Percentiles rank a stretch among this genome's conserved stretches.
Conservation (phyloP, 768 basidiomycete genomes). For the Phylloporus sp. region DNA sequence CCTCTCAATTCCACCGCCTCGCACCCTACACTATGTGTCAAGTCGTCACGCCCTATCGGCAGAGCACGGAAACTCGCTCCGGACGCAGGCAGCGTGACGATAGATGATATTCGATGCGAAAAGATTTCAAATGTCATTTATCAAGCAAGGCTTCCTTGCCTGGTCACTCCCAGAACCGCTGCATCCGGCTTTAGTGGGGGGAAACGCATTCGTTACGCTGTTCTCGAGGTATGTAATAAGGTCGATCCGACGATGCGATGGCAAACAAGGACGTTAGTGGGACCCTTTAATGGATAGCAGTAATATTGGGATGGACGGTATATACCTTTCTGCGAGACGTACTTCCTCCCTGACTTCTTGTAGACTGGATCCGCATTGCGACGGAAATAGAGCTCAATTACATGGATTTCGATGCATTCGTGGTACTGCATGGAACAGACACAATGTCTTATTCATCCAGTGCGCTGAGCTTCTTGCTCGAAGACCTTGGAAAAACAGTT, state of each 20-base stretch:
- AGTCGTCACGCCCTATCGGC: constrained; percentile 67
- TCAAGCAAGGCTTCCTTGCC: constrained; percentile 66
- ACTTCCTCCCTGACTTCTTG: constrained; percentile 8
- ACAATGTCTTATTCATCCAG: constrained; percentile 89
- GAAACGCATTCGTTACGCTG: constrained; percentile 79
- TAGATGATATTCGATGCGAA: constrained; percentile 34
- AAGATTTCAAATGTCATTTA: constrained; percentile 60
- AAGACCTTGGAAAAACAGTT: constrained; percentile 90
- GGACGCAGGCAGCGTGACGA: constrained; percentile 19
- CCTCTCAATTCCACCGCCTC: constrained; percentile 4
- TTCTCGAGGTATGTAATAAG: constrained; percentile 60
- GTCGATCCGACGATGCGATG: background rate
- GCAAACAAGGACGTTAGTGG: constrained; percentile 50
- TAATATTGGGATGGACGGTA: constrained; percentile 80
- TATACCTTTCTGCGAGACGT: background rate
- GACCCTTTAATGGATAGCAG: constrained; percentile 83
- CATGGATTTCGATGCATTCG: constrained; percentile 78
- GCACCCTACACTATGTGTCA: constrained; percentile 49
- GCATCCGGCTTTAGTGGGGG: constrained; percentile 54
- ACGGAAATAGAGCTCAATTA: constrained; percentile 94
- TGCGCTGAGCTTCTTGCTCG: constrained; percentile 84
- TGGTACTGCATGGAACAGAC: constrained; percentile 87
- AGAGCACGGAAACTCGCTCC: constrained; percentile 35
- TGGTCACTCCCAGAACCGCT: constrained; percentile 72
- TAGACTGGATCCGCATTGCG: constrained; percentile 89